Conservation (phyloP, 2,329 filamentous ascomycete genomes). For the Bipolaris bicolor region DNA sequence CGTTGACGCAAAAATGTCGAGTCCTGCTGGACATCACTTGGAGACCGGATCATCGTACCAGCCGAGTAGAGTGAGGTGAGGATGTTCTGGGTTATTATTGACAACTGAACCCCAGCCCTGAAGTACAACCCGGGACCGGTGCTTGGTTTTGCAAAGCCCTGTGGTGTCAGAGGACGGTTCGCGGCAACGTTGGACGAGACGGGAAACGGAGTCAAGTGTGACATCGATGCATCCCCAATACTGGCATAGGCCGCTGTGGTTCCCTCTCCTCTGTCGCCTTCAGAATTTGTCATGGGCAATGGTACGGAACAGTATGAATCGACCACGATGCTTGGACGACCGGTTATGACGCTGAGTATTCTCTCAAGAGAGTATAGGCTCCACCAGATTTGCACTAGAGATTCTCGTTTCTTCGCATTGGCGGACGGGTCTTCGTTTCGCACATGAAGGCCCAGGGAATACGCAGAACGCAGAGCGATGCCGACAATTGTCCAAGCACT, state of each 20-base stretch:
- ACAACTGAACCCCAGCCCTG: slow-evolving; percentile 35
- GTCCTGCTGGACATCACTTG: slow-evolving; percentile 43
- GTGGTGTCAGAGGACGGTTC: slow-evolving; percentile 10
- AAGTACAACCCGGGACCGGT: slow-evolving; percentile 37
- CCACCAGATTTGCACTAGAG: slow-evolving; percentile 51
- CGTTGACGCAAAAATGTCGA: slow-evolving; percentile 41
- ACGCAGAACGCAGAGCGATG: slow-evolving; percentile 46
- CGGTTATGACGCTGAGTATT: slow-evolving; percentile 49
- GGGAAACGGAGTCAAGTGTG: slow-evolving; percentile 4
- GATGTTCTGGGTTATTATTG: slow-evolving; percentile 44
- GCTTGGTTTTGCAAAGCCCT: slow-evolving; percentile 1
- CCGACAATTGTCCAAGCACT: slow-evolving; percentile 50
- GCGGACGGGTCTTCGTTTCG: slow-evolving; percentile 44
- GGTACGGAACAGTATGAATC: slow-evolving; percentile 46
- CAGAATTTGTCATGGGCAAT: slow-evolving; percentile 36
- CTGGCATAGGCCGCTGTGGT: slow-evolving; percentile 16
- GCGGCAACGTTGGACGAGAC: slow-evolving; percentile 5
- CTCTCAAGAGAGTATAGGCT: slow-evolving; percentile 50
- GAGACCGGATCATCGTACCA: slow-evolving; percentile 39
- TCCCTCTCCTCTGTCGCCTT: slow-evolving; percentile 25
- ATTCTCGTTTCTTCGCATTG: slow-evolving; percentile 41
- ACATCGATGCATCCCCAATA: slow-evolving; percentile 6
- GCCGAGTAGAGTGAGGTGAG: slow-evolving; percentile 48
- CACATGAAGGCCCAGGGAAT: slow-evolving; percentile 49
- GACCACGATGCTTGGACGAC: slow-evolving; percentile 49